Evolutionary conservation across 2,329 filamentous ascomycete genomes (phyloP), one percentile per base, ranked within the genome.

Genomic region (Ophiostoma triangulosporum): DNA sequence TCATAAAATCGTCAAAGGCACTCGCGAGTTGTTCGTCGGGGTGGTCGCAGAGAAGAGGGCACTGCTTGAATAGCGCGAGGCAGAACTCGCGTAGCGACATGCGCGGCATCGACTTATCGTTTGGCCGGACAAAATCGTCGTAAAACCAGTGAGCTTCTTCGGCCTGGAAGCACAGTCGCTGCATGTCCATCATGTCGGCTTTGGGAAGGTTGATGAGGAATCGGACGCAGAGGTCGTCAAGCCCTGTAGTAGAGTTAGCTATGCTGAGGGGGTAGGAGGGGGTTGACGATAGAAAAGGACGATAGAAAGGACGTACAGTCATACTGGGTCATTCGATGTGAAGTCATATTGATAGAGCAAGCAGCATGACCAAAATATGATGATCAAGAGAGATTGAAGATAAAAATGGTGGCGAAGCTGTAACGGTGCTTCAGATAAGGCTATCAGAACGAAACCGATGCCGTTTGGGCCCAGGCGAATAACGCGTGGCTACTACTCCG

Each of bases 101-200:
- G 53, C 86, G 89, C 4, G 93, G 93, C 11, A 98, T 76, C 36
- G 77, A 77, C 51, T 89, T 84, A 68, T 96, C 86, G 59, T 93
- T 75, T 36, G 91, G 90, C 48, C 93, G 87, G 66, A 98, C 88
- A 66, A 98, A 98, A 70, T 98, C 93, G 74, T 98, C 93, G 79
- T 98, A 98, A 70, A 95, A 98, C 93, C 93, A 98, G 81, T 98
- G 94, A 62, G 93, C 93, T 70, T 98, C 94, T 70, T 98, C 93
- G 62, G 98, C 86, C 70, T 97, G 90, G 68, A 98, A 98, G 71
- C 91, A 97, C 70, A 98, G 93, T 65, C 93, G 85, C 65, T 89
- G 88, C 55, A 95, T 86, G 2, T 87, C 89, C 60, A 83, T 82
- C 48, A 97, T 79, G 69, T 98, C 93, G 69, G 93, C 88, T 59